phyloP scores from a whole-genome alignment of 495 filamentous ascomycete species.

The Neurospora sp. region DNA sequence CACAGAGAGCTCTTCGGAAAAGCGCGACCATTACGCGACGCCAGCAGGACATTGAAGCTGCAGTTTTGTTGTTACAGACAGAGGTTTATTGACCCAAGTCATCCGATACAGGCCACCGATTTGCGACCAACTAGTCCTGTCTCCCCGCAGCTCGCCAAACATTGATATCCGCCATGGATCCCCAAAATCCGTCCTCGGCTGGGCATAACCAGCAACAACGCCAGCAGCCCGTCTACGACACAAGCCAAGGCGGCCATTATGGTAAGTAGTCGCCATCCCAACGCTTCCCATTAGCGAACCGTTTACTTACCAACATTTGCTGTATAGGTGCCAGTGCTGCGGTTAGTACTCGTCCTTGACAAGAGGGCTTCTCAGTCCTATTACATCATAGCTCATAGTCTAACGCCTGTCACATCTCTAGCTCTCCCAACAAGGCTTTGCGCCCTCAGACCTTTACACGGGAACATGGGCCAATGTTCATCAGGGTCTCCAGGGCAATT shows the following conservation, averaged over 20 bases:
- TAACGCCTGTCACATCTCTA: conserved; percentile 18
- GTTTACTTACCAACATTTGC: conserved; percentile 13
- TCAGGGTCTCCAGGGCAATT: conserved; percentile 85
- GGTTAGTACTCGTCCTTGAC: conserved; percentile 40
- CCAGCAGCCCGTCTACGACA: conserved; percentile 65
- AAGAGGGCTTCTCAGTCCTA: neutral
- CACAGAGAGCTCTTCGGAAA: neutral
- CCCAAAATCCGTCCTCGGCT: conserved; percentile 31
- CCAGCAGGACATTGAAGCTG: neutral
- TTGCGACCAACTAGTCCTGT: conserved; percentile 1
- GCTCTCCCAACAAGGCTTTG: conserved; percentile 68
- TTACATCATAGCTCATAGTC: conserved; percentile 3
- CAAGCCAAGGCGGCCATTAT: conserved; percentile 76
- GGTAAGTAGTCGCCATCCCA: conserved; percentile 44
- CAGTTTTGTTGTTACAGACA: neutral
- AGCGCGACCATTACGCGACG: neutral
- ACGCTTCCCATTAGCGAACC: neutral
- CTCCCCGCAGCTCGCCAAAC: neutral
- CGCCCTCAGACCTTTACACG: conserved; percentile 80
- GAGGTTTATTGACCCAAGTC: neutral
- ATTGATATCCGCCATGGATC: conserved; percentile 30
- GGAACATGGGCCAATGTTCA: conserved; percentile 96
- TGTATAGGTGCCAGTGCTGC: conserved; percentile 65
- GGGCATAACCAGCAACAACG: conserved; percentile 26
- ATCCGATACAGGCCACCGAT: conserved; percentile 3